These are phyloP conservation scores for Hemileia vastatrix DNA, from an alignment of 1,284 basidiomycete species.

Conservation along the genomic window DNA sequence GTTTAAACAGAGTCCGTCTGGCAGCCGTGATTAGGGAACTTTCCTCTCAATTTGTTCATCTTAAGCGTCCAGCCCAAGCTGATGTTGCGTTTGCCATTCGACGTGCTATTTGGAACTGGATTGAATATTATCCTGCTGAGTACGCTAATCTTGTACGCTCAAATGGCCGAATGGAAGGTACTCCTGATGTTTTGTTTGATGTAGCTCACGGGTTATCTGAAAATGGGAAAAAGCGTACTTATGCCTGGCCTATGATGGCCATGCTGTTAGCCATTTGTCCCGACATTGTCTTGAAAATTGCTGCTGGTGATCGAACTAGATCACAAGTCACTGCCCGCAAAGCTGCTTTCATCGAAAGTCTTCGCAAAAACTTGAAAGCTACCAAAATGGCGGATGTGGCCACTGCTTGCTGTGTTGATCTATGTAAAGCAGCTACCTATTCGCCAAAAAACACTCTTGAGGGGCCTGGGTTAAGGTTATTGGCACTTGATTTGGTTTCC, in stretches of 20 bases:
- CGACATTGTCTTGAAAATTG: slow-evolving; percentile 55
- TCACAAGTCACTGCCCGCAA: slow-evolving; percentile 33
- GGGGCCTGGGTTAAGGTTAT: slow-evolving; percentile 53
- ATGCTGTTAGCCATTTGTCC: slow-evolving; percentile 66
- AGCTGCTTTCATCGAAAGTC: slow-evolving; percentile 26
- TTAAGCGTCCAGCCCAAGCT: slow-evolving; percentile 64
- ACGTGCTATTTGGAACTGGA: slow-evolving; percentile 83
- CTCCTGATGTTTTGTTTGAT: slow-evolving; percentile 43
- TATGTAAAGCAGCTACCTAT: slow-evolving; percentile 67
- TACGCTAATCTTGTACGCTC: slow-evolving; percentile 61
- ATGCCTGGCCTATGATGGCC: slow-evolving; percentile 71
- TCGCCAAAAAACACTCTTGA: slow-evolving; percentile 52
- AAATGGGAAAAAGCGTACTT: slow-evolving; percentile 51
- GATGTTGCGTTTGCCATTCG: slow-evolving; percentile 66
- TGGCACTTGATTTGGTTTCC: slow-evolving; percentile 60
- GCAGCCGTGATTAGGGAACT: slow-evolving; percentile 60
- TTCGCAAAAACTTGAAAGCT: slow-evolving; percentile 34
- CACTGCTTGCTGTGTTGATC: slow-evolving; percentile 66
- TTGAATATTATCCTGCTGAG: slow-evolving; percentile 68
- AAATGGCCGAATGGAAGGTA: slow-evolving; percentile 39
- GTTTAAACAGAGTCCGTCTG: slow-evolving; percentile 58
- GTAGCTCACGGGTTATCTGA: slow-evolving; percentile 39
- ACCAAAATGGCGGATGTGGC: slow-evolving; percentile 53
- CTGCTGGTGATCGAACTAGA: slow-evolving; percentile 47
- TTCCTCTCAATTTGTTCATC: slow-evolving; percentile 69